Evolutionary conservation across 2,329 filamentous ascomycete genomes (phyloP).

Genomic region (Pseudofabraea citricarpa): DNA sequence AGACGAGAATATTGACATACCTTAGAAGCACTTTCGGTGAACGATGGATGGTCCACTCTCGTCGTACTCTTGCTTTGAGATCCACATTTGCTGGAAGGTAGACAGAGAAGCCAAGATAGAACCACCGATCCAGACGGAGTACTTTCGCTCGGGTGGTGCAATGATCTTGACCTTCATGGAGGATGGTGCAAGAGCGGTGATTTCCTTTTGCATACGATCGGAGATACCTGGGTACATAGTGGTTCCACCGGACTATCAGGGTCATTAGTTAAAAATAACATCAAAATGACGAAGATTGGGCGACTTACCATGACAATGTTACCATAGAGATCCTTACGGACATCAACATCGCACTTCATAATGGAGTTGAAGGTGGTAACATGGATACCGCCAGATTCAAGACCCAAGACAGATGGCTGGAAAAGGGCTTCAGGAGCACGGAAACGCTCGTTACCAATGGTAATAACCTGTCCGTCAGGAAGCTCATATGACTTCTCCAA

Average conservation of each 20-base stretch:
- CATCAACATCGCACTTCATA: slow-evolving; percentile 99
- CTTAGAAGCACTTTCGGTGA: slow-evolving; percentile 99
- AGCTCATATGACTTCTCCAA: slow-evolving; percentile 99
- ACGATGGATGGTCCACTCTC: slow-evolving; percentile 99
- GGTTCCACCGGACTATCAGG: slow-evolving; percentile 91
- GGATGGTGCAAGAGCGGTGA: slow-evolving; percentile 96
- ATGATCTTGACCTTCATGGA: slow-evolving; percentile 99
- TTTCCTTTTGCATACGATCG: slow-evolving; percentile 99
- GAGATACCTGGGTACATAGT: slow-evolving; percentile 99
- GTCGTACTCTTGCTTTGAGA: slow-evolving; percentile 99
- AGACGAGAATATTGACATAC: no score
- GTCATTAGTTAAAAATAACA: no score
- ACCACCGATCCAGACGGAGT: slow-evolving; percentile 99
- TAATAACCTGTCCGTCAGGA: slow-evolving; percentile 98
- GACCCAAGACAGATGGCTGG: slow-evolving; percentile 97
- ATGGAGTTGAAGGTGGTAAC: slow-evolving; percentile 99
- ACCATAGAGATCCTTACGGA: slow-evolving; percentile 99
- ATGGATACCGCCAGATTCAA: slow-evolving; percentile 98
- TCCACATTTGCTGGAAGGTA: slow-evolving; percentile 99
- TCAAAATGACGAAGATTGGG: no score
- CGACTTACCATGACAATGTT: slow-evolving; percentile 99
- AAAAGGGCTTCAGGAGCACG: slow-evolving; percentile 99
- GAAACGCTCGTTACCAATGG: slow-evolving; percentile 99
- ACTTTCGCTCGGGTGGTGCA: slow-evolving; percentile 99
- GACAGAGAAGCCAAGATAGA: slow-evolving; percentile 99